Base-by-base conservation (phyloP, 2,329 filamentous ascomycete species). In the Hymenoscyphus infarciens region DNA sequence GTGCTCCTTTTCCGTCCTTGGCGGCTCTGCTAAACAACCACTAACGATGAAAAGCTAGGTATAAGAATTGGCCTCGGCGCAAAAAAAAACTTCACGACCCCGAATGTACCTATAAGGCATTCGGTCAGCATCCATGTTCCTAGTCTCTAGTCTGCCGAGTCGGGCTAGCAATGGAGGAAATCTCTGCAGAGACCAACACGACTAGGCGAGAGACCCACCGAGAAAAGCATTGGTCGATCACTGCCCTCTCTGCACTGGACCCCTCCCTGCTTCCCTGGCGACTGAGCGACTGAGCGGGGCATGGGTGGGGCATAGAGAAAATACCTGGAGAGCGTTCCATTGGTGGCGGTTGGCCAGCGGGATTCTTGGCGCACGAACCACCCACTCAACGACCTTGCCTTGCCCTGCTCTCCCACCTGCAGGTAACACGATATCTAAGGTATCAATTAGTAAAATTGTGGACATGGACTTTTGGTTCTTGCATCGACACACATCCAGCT, bases 401-500 rank as follows among this genome's bases (percentile, higher is more conserved):
- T 27, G 4, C 25, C 25, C n/a, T n/a, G n/a, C n/a, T n/a, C n/a
- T n/a, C n/a, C n/a, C n/a, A n/a, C n/a, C n/a, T n/a, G n/a, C n/a
- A 15, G 45, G 19, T 35, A 19, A 22, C 31, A 56, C 54, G 4
- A 56, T 33, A 56, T 33, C 16, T 56, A 22, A 31, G 22, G 22
- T 31, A 56, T 56, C 25, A 11, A 33, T 56, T 29, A n/a, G 25
- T 31, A 56, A 56, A 56, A 56, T 15, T 31, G n/a, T 56, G 53
- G 53, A 35, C 39, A 45, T n/a, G 39, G 8, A 45, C 8, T 3
- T 16, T 42, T 16, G 11, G 5, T 16, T 42, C n/a, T 42, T 42
- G 38, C 38, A 19, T 31, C 29, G 29, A 31, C 29, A 31, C 5
- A 31, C 29, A 31, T n/a, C 38, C 38, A 31, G 33, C 33, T 35